phyloP scores from a whole-genome alignment of 768 basidiomycete species.

The Tubosaeta sp. region DNA sequence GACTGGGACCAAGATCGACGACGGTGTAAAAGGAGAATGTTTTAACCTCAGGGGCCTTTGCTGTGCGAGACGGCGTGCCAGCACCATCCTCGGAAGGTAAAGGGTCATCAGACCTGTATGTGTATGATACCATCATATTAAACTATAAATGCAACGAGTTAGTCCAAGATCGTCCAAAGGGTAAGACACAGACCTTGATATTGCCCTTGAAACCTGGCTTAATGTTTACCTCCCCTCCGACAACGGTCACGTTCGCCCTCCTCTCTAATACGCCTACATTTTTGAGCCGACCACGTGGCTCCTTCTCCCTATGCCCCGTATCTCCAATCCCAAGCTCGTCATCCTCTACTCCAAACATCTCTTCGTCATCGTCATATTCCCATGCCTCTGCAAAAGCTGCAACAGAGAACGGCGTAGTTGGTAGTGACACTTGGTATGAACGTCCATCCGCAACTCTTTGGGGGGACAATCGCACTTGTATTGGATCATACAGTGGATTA shows the following conservation, averaged over 20 bases:
- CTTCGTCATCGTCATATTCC: conserved; percentile 95
- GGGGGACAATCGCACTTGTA: conserved; percentile 83
- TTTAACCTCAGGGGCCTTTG: conserved; percentile 67
- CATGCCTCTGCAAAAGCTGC: conserved; percentile 94
- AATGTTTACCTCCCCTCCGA: conserved; percentile 86
- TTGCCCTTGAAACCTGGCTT: conserved; percentile 73
- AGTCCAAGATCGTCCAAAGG: neutral
- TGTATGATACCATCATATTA: conserved; percentile 91
- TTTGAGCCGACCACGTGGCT: conserved; percentile 44
- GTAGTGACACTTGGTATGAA: conserved; percentile 72
- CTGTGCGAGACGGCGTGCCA: conserved; percentile 39
- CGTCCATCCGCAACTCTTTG: conserved; percentile 49
- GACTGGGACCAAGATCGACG: conserved; percentile 71
- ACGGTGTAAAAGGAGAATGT: conserved; percentile 88
- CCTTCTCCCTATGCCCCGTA: conserved; percentile 42
- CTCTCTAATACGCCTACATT: conserved; percentile 82
- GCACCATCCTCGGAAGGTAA: conserved; percentile 60
- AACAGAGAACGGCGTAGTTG: conserved; percentile 72
- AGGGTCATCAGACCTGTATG: conserved; percentile 88
- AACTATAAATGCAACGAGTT: conserved; percentile 50
- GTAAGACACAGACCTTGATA: conserved; percentile 58
- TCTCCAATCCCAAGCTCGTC: conserved; percentile 35
- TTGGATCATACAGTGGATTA: conserved; percentile 95
- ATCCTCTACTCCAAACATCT: conserved; percentile 59
- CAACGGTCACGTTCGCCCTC: conserved; percentile 82